phyloP scores from a whole-genome alignment of 1,139 yeast species.

The Saccharomyces hybrid region DNA sequence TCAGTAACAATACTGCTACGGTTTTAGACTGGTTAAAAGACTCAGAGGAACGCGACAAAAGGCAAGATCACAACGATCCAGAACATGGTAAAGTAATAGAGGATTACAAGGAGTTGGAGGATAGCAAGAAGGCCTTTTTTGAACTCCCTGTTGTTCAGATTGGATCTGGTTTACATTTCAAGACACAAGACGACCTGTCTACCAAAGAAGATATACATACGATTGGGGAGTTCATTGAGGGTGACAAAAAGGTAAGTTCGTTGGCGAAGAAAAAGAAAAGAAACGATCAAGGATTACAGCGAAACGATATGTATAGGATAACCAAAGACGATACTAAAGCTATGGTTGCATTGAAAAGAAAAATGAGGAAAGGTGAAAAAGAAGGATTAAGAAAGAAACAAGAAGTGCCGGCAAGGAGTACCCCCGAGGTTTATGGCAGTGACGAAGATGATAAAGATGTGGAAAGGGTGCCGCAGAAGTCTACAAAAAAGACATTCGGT shows the following conservation, averaged over 20 bases:
- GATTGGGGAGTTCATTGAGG: conserved; percentile 31
- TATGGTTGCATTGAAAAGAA: conserved; percentile 30
- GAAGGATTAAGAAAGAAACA: conserved; percentile 10
- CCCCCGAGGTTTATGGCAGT: conserved; percentile 6
- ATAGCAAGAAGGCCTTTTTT: conserved; percentile 24
- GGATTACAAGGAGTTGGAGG: conserved; percentile 15
- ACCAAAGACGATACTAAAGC: conserved; percentile 31
- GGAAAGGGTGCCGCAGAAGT: conserved; percentile 8
- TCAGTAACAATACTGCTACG: conserved; percentile 20
- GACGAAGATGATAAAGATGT: conserved; percentile 14
- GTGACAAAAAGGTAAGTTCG: conserved; percentile 29
- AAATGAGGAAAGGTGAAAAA: conserved; percentile 23
- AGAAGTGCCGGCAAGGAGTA: neutral
- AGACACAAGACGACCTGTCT: conserved; percentile 2
- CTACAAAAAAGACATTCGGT: conserved; percentile 17
- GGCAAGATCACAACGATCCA: conserved; percentile 4
- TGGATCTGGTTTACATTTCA: conserved; percentile 29
- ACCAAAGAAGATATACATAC: conserved; percentile 26
- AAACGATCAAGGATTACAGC: conserved; percentile 10
- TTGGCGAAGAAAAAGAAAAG: conserved; percentile 28
- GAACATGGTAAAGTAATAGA: conserved; percentile 5
- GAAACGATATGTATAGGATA: conserved; percentile 22
- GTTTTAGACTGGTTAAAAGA: conserved; percentile 25
- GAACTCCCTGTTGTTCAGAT: conserved; percentile 30
- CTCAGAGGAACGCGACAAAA: conserved; percentile 1